Conservation (phyloP, 345 rosid genomes). For the Lepidium africanum region DNA sequence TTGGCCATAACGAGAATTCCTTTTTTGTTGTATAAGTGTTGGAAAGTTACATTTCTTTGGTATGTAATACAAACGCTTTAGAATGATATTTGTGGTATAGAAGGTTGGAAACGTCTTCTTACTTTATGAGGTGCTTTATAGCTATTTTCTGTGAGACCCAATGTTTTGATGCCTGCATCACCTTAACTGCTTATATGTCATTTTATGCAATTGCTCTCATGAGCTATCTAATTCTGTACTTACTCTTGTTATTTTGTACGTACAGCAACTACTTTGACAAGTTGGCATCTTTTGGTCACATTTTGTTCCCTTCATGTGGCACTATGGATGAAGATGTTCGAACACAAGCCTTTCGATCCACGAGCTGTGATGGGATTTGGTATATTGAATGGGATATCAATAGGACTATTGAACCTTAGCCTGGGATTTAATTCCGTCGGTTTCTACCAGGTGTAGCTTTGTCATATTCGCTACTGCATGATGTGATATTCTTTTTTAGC, state of each 20-base stretch:
- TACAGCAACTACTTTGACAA: slow-evolving; percentile 97
- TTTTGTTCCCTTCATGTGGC: slow-evolving; percentile 99
- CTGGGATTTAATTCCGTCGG: slow-evolving; percentile 99
- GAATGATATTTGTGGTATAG: not conserved
- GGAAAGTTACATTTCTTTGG: not conserved
- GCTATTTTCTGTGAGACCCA: not conserved
- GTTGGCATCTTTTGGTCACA: slow-evolving; percentile 99
- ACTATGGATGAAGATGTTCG: slow-evolving; percentile 91
- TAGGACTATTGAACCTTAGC: slow-evolving; percentile 95
- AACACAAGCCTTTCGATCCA: slow-evolving; percentile 99
- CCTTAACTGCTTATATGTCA: not conserved
- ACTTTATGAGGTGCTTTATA: not conserved
- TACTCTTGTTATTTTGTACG: slow-evolving; percentile 10
- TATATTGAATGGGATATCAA: slow-evolving; percentile 91
- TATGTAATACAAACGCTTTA: not conserved
- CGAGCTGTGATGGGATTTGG: slow-evolving; percentile 99
- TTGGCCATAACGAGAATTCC: not conserved
- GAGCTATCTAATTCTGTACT: not conserved
- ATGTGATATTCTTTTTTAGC: not conserved
- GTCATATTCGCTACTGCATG: not conserved
- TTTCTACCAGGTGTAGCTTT: slow-evolving; percentile 78
- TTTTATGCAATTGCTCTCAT: not conserved
- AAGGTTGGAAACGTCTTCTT: not conserved
- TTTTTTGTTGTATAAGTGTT: not conserved
- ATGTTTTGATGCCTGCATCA: not conserved